Evolutionary conservation across 2,329 filamentous ascomycete species (phyloP).

Genomic region (Coleophoma eucalyptorum): DNA sequence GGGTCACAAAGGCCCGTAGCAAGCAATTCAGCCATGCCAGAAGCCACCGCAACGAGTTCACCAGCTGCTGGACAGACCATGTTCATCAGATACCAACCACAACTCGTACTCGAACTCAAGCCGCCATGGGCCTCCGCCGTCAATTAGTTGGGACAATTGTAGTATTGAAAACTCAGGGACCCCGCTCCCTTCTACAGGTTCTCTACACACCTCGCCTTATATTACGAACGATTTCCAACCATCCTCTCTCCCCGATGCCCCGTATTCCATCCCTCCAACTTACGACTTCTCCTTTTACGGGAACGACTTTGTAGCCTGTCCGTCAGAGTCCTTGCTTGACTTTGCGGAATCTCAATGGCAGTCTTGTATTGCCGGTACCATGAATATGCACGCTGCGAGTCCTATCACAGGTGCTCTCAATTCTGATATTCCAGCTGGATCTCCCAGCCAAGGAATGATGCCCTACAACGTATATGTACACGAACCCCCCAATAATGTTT

Average conservation of each 20-base stretch:
- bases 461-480: too few relatives aligned
- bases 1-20: conserved; percentile 18
- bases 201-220: background rate
- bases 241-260: background rate
- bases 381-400: too few relatives aligned
- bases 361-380: too few relatives aligned
- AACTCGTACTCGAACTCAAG: conserved; percentile 2
- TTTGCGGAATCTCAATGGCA: too few relatives aligned
- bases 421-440: too few relatives aligned
- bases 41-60: conserved; percentile 6
- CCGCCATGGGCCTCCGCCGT: conserved; percentile 9
- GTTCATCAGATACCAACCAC: too few relatives aligned
- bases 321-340: too few relatives aligned
- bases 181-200: conserved; percentile 1
- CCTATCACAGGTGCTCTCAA: too few relatives aligned
- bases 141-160: background rate
- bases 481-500: too few relatives aligned
- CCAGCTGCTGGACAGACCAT: background rate
- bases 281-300: too few relatives aligned
- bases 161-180: background rate
- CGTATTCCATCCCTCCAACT: background rate
- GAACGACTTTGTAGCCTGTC: too few relatives aligned
- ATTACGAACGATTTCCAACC: background rate
- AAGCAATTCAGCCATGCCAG: conserved; percentile 16
- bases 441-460: too few relatives aligned